phyloP scores from a whole-genome alignment of 2,329 filamentous ascomycete species.

The Coniochaeta pulveracea region DNA sequence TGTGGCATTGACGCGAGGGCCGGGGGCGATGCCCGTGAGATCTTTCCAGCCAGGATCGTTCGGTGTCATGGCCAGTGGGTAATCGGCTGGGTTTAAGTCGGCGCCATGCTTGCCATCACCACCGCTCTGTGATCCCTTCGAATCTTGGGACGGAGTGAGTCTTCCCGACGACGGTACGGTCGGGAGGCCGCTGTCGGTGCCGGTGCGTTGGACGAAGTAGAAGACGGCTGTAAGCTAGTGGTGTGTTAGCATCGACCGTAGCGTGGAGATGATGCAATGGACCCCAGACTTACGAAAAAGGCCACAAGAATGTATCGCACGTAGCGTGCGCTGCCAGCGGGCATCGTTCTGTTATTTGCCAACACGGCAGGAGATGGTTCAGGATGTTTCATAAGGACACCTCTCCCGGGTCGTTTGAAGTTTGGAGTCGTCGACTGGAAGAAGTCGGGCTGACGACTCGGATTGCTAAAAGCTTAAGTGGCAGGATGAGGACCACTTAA shows the following conservation, averaged over 20 bases:
- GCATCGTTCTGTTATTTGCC: too few species aligned
- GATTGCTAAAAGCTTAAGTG: too few species aligned
- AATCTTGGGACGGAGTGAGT: neutral
- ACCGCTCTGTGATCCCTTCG: too few species aligned
- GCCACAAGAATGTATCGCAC: slow-evolving; percentile 71
- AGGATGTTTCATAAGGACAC: too few species aligned
- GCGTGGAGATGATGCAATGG: slow-evolving; percentile 5
- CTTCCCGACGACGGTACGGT: slow-evolving; percentile 7
- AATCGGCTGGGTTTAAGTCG: slow-evolving; percentile 26
- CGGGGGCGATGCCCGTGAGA: slow-evolving; percentile 41
- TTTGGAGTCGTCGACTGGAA: too few species aligned
- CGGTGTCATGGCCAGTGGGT: slow-evolving; percentile 40
- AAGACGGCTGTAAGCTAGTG: slow-evolving; percentile 55
- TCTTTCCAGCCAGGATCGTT: slow-evolving; percentile 41
- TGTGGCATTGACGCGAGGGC: slow-evolving; percentile 85
- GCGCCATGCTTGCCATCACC: slow-evolving; percentile 11
- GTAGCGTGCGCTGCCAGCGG: slow-evolving; percentile 63
- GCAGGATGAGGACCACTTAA: too few species aligned
- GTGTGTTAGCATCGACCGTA: slow-evolving; percentile 10
- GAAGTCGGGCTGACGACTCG: too few species aligned
- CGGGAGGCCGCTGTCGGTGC: slow-evolving; percentile 38
- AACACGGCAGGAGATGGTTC: too few species aligned
- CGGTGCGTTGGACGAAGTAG: slow-evolving; percentile 65
- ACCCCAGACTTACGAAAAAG: slow-evolving; percentile 55
- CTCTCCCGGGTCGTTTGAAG: too few species aligned